Evolutionary conservation across 768 basidiomycete genomes (phyloP).

Genomic region (Auricularia cornea): DNA sequence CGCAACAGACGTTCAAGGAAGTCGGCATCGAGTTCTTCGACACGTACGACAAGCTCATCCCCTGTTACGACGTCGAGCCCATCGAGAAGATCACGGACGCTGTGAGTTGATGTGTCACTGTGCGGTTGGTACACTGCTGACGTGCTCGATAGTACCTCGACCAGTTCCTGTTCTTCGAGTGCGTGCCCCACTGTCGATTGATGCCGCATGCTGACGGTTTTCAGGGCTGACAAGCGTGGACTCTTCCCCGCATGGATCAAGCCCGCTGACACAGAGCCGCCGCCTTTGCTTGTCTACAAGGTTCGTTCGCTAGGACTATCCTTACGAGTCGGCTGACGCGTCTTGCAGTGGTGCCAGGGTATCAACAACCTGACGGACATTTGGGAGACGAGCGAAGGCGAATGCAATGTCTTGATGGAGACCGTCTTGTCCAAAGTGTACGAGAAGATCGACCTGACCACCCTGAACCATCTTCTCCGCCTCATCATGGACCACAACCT

Average conservation of each 20-base stretch:
- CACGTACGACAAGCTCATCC: slow-evolving; percentile 96
- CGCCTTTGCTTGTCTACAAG: slow-evolving; percentile 94
- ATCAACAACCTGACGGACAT: slow-evolving; percentile 98
- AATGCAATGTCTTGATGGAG: slow-evolving; percentile 98
- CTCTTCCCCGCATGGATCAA: slow-evolving; percentile 99
- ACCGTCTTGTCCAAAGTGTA: slow-evolving; percentile 96
- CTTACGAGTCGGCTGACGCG: not conserved
- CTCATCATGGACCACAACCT: slow-evolving; percentile 97
- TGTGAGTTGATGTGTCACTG: slow-evolving; percentile 33
- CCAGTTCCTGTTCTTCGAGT: slow-evolving; percentile 97
- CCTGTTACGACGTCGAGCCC: slow-evolving; percentile 98
- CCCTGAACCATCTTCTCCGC: slow-evolving; percentile 90
- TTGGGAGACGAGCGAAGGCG: slow-evolving; percentile 97
- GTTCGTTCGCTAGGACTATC: slow-evolving; percentile 17
- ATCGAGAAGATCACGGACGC: slow-evolving; percentile 99
- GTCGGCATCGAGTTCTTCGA: slow-evolving; percentile 96
- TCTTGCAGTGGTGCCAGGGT: slow-evolving; percentile 82
- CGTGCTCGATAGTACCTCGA: slow-evolving; percentile 64
- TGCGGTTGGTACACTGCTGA: slow-evolving; percentile 6
- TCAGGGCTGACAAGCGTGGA: slow-evolving; percentile 86
- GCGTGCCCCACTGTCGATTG: slow-evolving; percentile 13
- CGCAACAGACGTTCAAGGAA: slow-evolving; percentile 98
- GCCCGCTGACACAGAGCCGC: slow-evolving; percentile 94
- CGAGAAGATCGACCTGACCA: slow-evolving; percentile 96
- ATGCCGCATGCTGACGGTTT: slow-evolving; percentile 2